A percentile compares a stretch with the other conserved stretches of the same genome.
These are phyloP conservation scores for Helicostylum pulchrum DNA, from an alignment of 192 early-diverging fungal species.

Conservation along the genomic window DNA sequence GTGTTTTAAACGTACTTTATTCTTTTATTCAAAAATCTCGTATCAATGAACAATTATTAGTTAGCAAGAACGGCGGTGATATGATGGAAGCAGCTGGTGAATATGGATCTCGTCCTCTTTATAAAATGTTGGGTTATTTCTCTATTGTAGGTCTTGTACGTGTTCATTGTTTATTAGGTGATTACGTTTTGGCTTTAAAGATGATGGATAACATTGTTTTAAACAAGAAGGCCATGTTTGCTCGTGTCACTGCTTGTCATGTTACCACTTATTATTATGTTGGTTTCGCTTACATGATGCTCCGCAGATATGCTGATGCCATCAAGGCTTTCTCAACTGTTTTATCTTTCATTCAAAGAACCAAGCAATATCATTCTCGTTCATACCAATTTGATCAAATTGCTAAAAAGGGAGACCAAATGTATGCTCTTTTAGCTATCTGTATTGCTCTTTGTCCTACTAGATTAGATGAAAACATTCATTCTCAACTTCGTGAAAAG, in stretches of 20 bases:
- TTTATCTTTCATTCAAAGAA: slow-evolving; percentile 84
- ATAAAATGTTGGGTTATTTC: slow-evolving; percentile 98
- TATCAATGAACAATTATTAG: slow-evolving; percentile 90
- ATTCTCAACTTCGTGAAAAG: slow-evolving; percentile 85
- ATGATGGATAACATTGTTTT: slow-evolving; percentile 96
- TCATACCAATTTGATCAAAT: slow-evolving; percentile 89
- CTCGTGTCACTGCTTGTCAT: slow-evolving; percentile 95
- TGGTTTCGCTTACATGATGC: slow-evolving; percentile 98
- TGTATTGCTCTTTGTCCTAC: slow-evolving; percentile 91
- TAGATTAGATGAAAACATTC: slow-evolving; percentile 90
- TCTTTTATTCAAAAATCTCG: slow-evolving; percentile 93
- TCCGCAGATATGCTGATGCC: slow-evolving; percentile 94
- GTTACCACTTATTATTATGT: slow-evolving; percentile 97
- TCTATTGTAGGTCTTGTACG: slow-evolving; percentile 88
- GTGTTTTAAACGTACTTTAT: slow-evolving; percentile 94
- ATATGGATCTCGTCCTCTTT: slow-evolving; percentile 84
- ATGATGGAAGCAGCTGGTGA: slow-evolving; percentile 85
- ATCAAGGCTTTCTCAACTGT: slow-evolving; percentile 90
- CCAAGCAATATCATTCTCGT: slow-evolving; percentile 91
- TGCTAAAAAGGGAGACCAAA: slow-evolving; percentile 92
- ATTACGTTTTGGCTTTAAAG: slow-evolving; percentile 93
- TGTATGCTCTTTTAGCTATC: slow-evolving; percentile 90
- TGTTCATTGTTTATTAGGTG: slow-evolving; percentile 93
- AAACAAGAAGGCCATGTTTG: slow-evolving; percentile 89
- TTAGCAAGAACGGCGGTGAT: slow-evolving; percentile 86